Conservation (phyloP, 148 eudicot genomes). For the Persicaria maculosa region DNA sequence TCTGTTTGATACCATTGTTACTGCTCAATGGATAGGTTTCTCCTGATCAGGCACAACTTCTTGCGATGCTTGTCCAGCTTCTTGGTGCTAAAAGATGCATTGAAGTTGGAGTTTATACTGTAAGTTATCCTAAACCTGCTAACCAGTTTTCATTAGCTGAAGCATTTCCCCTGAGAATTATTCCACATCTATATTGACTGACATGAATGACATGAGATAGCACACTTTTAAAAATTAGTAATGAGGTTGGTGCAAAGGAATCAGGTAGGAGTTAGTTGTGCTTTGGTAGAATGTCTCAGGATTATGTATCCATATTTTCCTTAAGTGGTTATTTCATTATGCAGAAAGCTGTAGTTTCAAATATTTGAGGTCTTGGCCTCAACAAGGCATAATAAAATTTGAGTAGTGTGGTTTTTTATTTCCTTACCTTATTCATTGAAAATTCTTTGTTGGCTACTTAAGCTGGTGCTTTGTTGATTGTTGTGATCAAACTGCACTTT, state of each 20-base stretch:
- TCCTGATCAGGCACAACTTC: slow-evolving; percentile 94
- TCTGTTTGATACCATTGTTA: background rate
- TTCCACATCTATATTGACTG: background rate
- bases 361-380: background rate
- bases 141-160: background rate
- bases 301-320: background rate
- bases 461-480: background rate
- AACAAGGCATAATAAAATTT: background rate
- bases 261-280: background rate
- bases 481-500: background rate
- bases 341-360: background rate
- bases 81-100: slow-evolving; percentile 85
- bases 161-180: background rate
- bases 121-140: slow-evolving; percentile 19
- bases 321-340: background rate
- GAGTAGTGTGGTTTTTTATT: background rate
- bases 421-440: background rate
- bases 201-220: background rate
- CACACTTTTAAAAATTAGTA: background rate
- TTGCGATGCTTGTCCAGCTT: slow-evolving; percentile 84
- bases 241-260: background rate
- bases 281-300: no score
- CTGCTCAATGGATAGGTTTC: slow-evolving; percentile 43
- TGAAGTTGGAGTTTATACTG: slow-evolving; percentile 91
- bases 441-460: background rate